Evolutionary conservation across 2,329 filamentous ascomycete genomes (phyloP), one percentile per base, ranked within the genome.

Genomic region (Claviceps sp.): DNA sequence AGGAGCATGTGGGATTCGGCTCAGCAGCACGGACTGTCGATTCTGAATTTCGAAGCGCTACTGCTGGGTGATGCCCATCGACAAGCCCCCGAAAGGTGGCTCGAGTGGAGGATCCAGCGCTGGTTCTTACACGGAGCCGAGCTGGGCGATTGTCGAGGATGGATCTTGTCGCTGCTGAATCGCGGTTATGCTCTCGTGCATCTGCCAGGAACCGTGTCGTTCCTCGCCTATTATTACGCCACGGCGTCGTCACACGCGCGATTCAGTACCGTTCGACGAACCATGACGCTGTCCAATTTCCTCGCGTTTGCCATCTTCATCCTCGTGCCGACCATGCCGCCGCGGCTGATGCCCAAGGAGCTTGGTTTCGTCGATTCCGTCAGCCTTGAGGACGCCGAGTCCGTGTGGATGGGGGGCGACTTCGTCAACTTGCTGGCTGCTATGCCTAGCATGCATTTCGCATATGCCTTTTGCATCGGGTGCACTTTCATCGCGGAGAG

Each of bases 121-220:
- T 73, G 73, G 37, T 79, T 79, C 59, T 67, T 76, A 52, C 75
- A 77, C 55, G 77, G 76, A 1, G 74, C 78, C 18, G 75, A 76
- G 54, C 59, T 63, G 8, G 59, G 60, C 50, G 59, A 61, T 40
- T 57, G 52, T 48, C 52, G 68, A 70, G 59, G 52, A 38, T 54
- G 66, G 46, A 69, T 81, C 30, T 74, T 86, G 72, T 75, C 70
- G 55, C 82, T 75, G 73, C 83, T 79, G 54, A 86, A 85, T 65
- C 75, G 81, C 60, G 76, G 76, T 22, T 86, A 85, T 66, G 84
- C 81, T 8, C 85, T 85, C 64, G 84, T 86, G 58, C 83, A 86
- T 65, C 85, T 86, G 55, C 83, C 82, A 0, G 82, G 81, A 20
- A 85, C 81, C 2, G 85, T 86, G 54, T 72, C 82, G 37, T 86